Evolutionary conservation across 768 basidiomycete species (phyloP).

Genomic region (Cubamyces lactineus): DNA sequence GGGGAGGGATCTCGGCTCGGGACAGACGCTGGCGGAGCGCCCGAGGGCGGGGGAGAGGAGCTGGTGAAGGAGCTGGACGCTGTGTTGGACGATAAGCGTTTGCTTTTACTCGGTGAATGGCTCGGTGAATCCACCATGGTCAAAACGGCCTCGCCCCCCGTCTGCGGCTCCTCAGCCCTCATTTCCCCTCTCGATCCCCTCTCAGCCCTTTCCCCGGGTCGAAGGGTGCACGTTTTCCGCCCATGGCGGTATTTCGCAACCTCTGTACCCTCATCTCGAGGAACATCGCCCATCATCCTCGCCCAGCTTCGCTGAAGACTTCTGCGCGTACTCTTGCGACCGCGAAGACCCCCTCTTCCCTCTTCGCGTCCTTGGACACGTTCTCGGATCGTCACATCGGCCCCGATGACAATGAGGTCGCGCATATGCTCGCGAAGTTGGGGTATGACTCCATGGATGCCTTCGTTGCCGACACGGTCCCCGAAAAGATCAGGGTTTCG

Average conservation of each 20-base stretch:
- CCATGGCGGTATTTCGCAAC: slow-evolving; percentile 28
- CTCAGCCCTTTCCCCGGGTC: slow-evolving; percentile 16
- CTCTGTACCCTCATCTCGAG: slow-evolving; percentile 23
- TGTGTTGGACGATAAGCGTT: slow-evolving; percentile 32
- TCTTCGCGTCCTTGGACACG: slow-evolving; percentile 87
- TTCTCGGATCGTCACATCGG: slow-evolving; percentile 93
- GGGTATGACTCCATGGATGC: slow-evolving; percentile 89
- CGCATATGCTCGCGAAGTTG: slow-evolving; percentile 79
- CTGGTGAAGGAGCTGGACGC: slow-evolving; percentile 21
- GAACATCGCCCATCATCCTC: slow-evolving; percentile 26
- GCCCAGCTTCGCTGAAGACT: slow-evolving; percentile 21
- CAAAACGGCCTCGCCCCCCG: slow-evolving; percentile 19
- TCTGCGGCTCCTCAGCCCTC: slow-evolving; percentile 11
- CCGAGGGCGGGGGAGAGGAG: slow-evolving; percentile 16
- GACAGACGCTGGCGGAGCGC: slow-evolving; percentile 26
- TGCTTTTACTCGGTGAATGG: slow-evolving; percentile 42
- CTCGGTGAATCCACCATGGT: slow-evolving; percentile 38
- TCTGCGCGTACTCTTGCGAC: slow-evolving; percentile 56
- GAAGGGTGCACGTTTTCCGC: slow-evolving; percentile 18
- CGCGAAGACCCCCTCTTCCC: slow-evolving; percentile 57
- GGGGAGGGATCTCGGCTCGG: not conserved
- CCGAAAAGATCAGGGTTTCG: slow-evolving; percentile 75
- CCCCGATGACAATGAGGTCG: slow-evolving; percentile 80
- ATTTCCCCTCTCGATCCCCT: slow-evolving; percentile 12
- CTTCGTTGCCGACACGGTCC: slow-evolving; percentile 84